phyloP scores from a whole-genome alignment of 257 asterid genomes.

The Nicotiana benthamiana region DNA sequence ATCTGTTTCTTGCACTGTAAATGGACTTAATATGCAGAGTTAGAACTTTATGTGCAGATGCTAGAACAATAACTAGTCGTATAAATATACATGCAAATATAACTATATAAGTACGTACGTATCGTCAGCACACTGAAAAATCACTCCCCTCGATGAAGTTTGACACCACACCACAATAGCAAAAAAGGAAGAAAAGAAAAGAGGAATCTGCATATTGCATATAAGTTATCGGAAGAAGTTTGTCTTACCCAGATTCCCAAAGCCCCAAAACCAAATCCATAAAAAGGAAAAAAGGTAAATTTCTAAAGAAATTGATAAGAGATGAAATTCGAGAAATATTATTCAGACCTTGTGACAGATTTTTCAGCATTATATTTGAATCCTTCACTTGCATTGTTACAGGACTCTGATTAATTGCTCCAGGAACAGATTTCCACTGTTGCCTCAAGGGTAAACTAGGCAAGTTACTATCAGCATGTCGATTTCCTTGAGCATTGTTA shows the following conservation, averaged over 20 bases:
- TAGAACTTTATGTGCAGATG: constrained; percentile 1
- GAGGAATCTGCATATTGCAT: not conserved
- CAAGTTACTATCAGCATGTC: constrained; percentile 36
- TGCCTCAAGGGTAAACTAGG: constrained; percentile 47
- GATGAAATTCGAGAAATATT: constrained; percentile 1
- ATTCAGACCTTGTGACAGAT: constrained; percentile 30
- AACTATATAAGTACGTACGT: too few relatives aligned
- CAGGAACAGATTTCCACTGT: constrained; percentile 73
- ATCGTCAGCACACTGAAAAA: not conserved
- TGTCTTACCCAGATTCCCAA: not conserved
- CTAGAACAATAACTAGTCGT: not conserved
- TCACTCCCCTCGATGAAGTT: not conserved
- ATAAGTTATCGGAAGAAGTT: not conserved
- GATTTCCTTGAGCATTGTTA: constrained; percentile 32
- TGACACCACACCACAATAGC: not conserved
- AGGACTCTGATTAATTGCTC: constrained; percentile 46
- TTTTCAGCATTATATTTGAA: constrained; percentile 32
- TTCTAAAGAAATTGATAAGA: not conserved
- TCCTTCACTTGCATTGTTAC: constrained; percentile 36
- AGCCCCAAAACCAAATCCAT: constrained; percentile 21
- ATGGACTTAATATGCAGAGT: not conserved
- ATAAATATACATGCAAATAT: not conserved
- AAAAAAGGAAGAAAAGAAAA: not conserved
- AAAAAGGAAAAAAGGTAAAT: not conserved
- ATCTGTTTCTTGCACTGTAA: constrained; percentile 41